A percentile compares a stretch with the other conserved stretches of the same genome.
Evolutionary conservation across 2,329 filamentous ascomycete species (phyloP).

Genomic region (Colletotrichum sp.): DNA sequence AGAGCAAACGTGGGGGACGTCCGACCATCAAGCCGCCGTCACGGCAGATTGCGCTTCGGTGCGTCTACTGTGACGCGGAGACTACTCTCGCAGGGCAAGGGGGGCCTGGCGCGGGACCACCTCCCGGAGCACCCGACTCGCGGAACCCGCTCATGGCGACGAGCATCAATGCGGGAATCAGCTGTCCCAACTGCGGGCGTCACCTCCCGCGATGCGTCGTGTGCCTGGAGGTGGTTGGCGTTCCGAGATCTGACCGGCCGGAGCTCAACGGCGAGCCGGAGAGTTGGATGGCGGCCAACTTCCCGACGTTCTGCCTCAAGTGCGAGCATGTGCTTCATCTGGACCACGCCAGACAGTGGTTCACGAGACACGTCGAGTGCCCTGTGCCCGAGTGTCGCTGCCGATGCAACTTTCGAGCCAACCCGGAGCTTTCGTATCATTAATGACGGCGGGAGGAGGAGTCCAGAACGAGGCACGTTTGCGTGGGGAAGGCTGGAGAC

Average conservation of each 20-base stretch:
- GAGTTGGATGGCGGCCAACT: slow-evolving; percentile 56
- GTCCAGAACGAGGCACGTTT: not conserved
- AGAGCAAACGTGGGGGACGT: slow-evolving; percentile 67
- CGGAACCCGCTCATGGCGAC: slow-evolving; percentile 64
- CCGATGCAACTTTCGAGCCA: slow-evolving; percentile 65
- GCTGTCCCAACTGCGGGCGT: slow-evolving; percentile 70
- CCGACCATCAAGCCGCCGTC: slow-evolving; percentile 69
- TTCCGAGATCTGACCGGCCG: slow-evolving; percentile 64
- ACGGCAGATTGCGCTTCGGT: slow-evolving; percentile 76
- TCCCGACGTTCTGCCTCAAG: slow-evolving; percentile 72
- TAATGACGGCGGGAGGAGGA: slow-evolving; percentile 22
- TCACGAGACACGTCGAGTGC: slow-evolving; percentile 67
- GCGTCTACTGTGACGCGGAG: slow-evolving; percentile 75
- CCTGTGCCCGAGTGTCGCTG: slow-evolving; percentile 73
- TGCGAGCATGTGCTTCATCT: slow-evolving; percentile 73
- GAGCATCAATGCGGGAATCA: slow-evolving; percentile 64
- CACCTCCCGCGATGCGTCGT: slow-evolving; percentile 72
- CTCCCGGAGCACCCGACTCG: slow-evolving; percentile 29
- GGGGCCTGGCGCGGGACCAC: slow-evolving; percentile 14
- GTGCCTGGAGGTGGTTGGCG: slow-evolving; percentile 70
- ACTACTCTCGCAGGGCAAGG: slow-evolving; percentile 37
- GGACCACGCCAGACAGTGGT: slow-evolving; percentile 73
- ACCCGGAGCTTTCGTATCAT: slow-evolving; percentile 62
- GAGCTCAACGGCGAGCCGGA: slow-evolving; percentile 55
- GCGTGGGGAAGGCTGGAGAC: not conserved